phyloP scores from a whole-genome alignment of 768 basidiomycete genomes.

The Pholiota conissans region DNA sequence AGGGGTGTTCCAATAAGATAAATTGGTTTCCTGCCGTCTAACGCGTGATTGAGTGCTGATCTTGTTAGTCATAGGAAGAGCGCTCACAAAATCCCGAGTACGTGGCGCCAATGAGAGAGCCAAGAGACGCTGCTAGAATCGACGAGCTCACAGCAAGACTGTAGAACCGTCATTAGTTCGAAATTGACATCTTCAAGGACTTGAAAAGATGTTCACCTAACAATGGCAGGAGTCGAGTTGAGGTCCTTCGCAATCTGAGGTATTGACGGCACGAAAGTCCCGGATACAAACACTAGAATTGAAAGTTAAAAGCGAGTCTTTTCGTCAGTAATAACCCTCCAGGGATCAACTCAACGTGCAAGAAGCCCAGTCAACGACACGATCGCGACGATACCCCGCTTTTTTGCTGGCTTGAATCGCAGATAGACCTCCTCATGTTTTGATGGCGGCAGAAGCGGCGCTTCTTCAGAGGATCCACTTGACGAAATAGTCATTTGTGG shows the following conservation, averaged over 20 bases:
- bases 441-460: slow-evolving; percentile 24
- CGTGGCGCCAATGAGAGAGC: slow-evolving; percentile 27
- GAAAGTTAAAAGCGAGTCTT: background rate
- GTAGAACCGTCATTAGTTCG: background rate
- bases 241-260: slow-evolving; percentile 25
- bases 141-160: slow-evolving; percentile 33
- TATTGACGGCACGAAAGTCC: slow-evolving; percentile 26
- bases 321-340: background rate
- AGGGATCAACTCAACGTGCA: slow-evolving; percentile 39
- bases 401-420: slow-evolving; percentile 49
- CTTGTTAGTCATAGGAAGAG: background rate
- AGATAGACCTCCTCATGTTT: slow-evolving; percentile 44
- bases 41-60: background rate
- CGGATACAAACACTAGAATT: slow-evolving; percentile 19
- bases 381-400: slow-evolving; percentile 50
- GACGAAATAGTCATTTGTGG: background rate
- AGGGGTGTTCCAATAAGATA: slow-evolving; percentile 64
- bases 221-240: slow-evolving; percentile 18
- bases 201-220: slow-evolving; percentile 13
- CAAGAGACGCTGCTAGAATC: slow-evolving; percentile 30
- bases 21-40: slow-evolving; percentile 62
- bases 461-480: slow-evolving; percentile 22
- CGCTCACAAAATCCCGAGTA: slow-evolving; percentile 36
- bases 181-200: background rate
- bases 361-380: slow-evolving; percentile 61